Percentiles rank a stretch among this genome's conserved stretches.
phyloP scores from a whole-genome alignment of 805 yeast species.

The Wickerhamomyces chaumierensis region DNA sequence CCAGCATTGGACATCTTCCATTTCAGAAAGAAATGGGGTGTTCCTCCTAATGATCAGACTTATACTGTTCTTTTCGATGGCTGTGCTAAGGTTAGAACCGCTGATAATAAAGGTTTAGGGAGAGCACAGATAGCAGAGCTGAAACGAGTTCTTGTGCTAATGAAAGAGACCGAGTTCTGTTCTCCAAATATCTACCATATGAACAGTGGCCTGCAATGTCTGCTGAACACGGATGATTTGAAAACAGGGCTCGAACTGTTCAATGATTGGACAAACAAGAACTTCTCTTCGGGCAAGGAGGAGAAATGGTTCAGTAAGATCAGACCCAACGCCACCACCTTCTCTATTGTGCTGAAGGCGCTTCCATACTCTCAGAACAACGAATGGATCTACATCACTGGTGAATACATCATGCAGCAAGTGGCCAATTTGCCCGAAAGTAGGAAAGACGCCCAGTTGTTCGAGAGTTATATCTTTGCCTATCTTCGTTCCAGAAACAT shows the following conservation, averaged over 20 bases:
- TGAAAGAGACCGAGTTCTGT: constrained; percentile 16
- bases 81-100: constrained; percentile 23
- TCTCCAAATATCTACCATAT: constrained; percentile 28
- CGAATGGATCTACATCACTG: constrained; percentile 2
- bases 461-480: constrained; percentile 10
- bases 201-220: constrained; percentile 34
- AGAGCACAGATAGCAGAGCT: constrained; percentile 24
- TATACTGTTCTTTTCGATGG: constrained; percentile 36
- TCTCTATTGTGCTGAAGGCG: constrained; percentile 16
- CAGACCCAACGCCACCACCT: constrained; percentile 25
- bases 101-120: constrained; percentile 20
- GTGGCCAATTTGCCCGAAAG: constrained; percentile 6
- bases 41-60: constrained; percentile 38
- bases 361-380: constrained; percentile 9
- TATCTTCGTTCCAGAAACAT: constrained; percentile 8
- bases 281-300: not conserved
- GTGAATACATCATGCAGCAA: constrained; percentile 8
- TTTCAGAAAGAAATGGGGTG: constrained; percentile 52
- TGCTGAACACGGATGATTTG: constrained; percentile 27
- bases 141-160: constrained; percentile 20
- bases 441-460: constrained; percentile 9
- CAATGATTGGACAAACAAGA: constrained; percentile 18
- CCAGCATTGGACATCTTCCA: constrained; percentile 39
- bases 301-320: constrained; percentile 11
- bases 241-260: constrained; percentile 26